Evolutionary conservation across 371 early-diverging fungal species (phyloP), one percentile per base, ranked within the genome.

Genomic region (Entomophthora muscae): DNA sequence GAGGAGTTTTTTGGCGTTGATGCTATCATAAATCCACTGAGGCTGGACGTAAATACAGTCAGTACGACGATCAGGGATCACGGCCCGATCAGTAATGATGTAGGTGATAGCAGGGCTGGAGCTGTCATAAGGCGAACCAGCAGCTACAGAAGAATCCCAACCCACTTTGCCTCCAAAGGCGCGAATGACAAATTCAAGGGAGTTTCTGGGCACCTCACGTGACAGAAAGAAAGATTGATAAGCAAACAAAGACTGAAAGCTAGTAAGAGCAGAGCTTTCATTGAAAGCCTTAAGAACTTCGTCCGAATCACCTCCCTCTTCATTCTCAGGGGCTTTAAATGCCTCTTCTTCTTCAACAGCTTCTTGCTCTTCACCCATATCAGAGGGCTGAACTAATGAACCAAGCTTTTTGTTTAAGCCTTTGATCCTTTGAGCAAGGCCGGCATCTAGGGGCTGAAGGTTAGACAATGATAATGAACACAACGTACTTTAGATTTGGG

Each of bases 11-110:
- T 80, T 77, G 29, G 90, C 86, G 65, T 98, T 98, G 69, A 95
- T 79, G 68, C 83, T 86, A 70, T 98, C 98, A 68, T 88, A 95
- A 3, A 93, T 78, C 95, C 95, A 98, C 72, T 98, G 98, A n/a
- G 98, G 98, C 74, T 96, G 98, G 29, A 96, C 79, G 68, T 91
- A 95, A n/a, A 75, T 76, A 68, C 95, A 83, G 32, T 75, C 71
- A 66, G 79, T 66, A 69, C 83, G 78, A 66, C 77, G 79, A 66
- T 84, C 79, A 63, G 71, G 72, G 67, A 80, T 78, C 23, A 66
- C 67, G 28, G 95, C 94, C 32, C 95, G 84, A 75, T 98, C 98
- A 31, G 81, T 74, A 65, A 98, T 80, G 67, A 92, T 90, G 68
- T 90, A 84, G 0, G 90, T 92, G 71, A 98, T 90, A 7, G 79